phyloP scores from a whole-genome alignment of 2,329 filamentous ascomycete genomes.

The Sclerotinia minor region DNA sequence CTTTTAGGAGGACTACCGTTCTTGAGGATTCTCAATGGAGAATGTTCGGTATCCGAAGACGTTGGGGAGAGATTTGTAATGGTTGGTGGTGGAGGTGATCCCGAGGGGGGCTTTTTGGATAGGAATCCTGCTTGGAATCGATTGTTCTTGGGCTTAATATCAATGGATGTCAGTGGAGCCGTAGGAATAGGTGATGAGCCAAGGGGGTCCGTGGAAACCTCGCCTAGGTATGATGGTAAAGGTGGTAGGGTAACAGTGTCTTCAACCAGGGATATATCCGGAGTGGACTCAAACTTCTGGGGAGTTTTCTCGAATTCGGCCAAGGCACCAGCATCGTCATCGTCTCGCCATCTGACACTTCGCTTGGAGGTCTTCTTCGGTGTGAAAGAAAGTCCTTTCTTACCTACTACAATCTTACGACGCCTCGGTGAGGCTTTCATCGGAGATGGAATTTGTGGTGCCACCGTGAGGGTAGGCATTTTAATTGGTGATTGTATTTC shows the following conservation, averaged over 20 bases:
- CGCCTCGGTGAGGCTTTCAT: slow-evolving; percentile 78
- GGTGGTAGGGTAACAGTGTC: slow-evolving; percentile 45
- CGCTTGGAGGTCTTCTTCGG: slow-evolving; percentile 78
- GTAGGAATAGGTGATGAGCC: slow-evolving; percentile 55
- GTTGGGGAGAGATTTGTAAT: slow-evolving; percentile 57
- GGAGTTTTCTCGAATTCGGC: slow-evolving; percentile 93
- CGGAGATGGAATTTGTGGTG: slow-evolving; percentile 56
- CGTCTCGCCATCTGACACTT: slow-evolving; percentile 88
- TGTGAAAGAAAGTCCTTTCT: slow-evolving; percentile 78
- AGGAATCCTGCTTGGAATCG: slow-evolving; percentile 90
- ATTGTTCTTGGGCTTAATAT: slow-evolving; percentile 64
- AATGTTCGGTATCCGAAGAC: slow-evolving; percentile 52
- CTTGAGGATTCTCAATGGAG: slow-evolving; percentile 56
- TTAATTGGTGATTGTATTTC: slow-evolving; percentile 35
- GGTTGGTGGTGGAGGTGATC: slow-evolving; percentile 63
- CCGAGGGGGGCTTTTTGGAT: slow-evolving; percentile 55
- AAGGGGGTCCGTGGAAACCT: slow-evolving; percentile 45
- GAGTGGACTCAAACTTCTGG: slow-evolving; percentile 62
- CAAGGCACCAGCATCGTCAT: slow-evolving; percentile 80
- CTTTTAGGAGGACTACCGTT: slow-evolving; percentile 51
- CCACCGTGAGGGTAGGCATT: slow-evolving; percentile 45
- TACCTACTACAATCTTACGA: slow-evolving; percentile 62
- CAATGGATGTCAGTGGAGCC: slow-evolving; percentile 58
- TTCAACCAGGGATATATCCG: slow-evolving; percentile 56
- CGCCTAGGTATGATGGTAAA: slow-evolving; percentile 55